Percentiles rank a stretch among this genome's conserved stretches.
These are phyloP conservation scores for Yarrowia sp. DNA, from an alignment of 805 yeast species.

Conservation along the genomic window DNA sequence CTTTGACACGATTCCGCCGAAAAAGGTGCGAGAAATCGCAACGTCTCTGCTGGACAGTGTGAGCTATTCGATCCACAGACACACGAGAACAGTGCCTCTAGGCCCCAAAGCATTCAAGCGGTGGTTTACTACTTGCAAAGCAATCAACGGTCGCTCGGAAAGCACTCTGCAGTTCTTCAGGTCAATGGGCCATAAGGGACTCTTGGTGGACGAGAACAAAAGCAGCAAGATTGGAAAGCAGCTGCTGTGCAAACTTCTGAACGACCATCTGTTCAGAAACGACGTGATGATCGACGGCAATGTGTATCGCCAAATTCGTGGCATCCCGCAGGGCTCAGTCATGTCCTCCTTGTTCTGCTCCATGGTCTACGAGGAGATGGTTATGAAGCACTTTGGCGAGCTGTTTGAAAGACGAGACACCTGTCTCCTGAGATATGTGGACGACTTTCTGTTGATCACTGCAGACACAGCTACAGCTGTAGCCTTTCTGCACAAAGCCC, in stretches of 20 bases:
- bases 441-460: conserved; percentile 7
- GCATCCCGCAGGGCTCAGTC: conserved; percentile 17
- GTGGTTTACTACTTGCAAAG: background rate
- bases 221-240: background rate
- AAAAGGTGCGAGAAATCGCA: background rate
- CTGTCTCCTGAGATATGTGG: background rate
- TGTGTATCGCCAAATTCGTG: background rate
- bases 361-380: conserved; percentile 19
- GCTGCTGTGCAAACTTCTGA: background rate
- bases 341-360: conserved; percentile 4
- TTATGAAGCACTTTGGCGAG: background rate
- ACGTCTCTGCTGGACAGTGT: background rate
- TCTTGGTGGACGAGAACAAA: background rate
- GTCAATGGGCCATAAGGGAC: background rate
- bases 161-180: background rate
- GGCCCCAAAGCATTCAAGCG: background rate
- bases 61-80: background rate
- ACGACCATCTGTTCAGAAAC: conserved; percentile 1
- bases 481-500: background rate
- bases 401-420: background rate
- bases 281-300: background rate
- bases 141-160: background rate
- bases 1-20: conserved; percentile 5
- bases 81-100: background rate
- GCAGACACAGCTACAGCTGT: background rate